Base-by-base conservation (phyloP, 768 basidiomycete species). In the Gymnopilus junonius region DNA sequence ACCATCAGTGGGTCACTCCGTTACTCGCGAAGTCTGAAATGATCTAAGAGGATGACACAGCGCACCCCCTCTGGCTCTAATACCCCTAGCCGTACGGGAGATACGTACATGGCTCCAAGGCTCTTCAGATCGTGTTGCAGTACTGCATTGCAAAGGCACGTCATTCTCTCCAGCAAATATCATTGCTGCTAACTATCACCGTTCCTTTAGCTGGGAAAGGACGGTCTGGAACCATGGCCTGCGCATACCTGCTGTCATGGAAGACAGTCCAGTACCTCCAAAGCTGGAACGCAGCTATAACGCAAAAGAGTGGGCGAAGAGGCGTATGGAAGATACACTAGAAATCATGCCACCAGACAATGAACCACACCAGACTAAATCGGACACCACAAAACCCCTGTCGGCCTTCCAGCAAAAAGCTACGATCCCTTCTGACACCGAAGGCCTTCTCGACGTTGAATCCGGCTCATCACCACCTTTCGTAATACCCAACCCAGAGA, bases 91-190 rank as follows among this genome's bases (percentile, higher is more conserved):
- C 6, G 87, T 88, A 0, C 80, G 89, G 23, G 93, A 94, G 73
- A 92, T 95, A 74, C 81, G 81, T 37, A 75, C 80, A 8, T 95
- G 92, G 92, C 77, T 95, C 1, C 78, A 81, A 32, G 87, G 83
- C 0, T 86, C 88, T 8, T 76, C 81, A 1, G 84, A 91, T 3
- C 78, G 90, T 35, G 89, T 95, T 6, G 88, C 87, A 2, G 94
- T 94, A 5, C 80, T 95, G 0, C 94, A 95, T 67, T 95, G 94
- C 73, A 95, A 95, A 85, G 94, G 92, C 86, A 71, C 37, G 58
- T 51, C 40, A 20, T 15, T 35, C 55, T 53, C 43, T n/a, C 40
- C 65, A 31, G 58, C 42, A 61, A 55, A n/a, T 54, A 51, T 56
- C 7, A 10, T 1, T 8, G 29, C 8, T 51, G 31, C 6, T 32